Evolutionary conservation across 768 basidiomycete species (phyloP).

Genomic region (Lyophyllum atratum): DNA sequence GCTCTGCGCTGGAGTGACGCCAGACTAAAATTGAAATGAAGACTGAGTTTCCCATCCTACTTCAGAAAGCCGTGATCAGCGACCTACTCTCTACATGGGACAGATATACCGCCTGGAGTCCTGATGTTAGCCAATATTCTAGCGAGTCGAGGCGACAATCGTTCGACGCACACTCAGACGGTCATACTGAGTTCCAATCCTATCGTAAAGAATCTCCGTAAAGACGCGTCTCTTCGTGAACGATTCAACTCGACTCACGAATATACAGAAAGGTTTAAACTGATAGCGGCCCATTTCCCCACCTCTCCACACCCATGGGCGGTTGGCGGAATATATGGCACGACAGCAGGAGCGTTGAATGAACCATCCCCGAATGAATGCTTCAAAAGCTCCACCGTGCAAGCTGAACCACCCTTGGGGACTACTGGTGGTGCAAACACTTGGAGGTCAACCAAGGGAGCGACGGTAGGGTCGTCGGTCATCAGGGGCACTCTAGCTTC

Average conservation of each 20-base stretch:
- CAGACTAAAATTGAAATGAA: slow-evolving; percentile 43
- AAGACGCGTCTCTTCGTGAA: background rate
- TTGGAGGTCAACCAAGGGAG: slow-evolving; percentile 30
- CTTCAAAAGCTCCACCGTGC: slow-evolving; percentile 24
- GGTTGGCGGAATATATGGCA: slow-evolving; percentile 47
- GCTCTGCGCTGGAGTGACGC: slow-evolving; percentile 69
- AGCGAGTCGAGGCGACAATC: background rate
- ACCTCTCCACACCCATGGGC: slow-evolving; percentile 47
- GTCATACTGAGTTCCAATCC: slow-evolving; percentile 59
- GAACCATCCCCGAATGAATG: slow-evolving; percentile 34
- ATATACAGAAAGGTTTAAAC: slow-evolving; percentile 58
- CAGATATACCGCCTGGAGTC: slow-evolving; percentile 44
- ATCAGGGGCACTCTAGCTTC: slow-evolving; percentile 28
- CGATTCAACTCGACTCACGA: slow-evolving; percentile 28
- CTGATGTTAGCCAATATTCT: background rate
- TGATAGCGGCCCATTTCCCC: slow-evolving; percentile 61
- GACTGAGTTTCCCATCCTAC: background rate
- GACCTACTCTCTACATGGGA: slow-evolving; percentile 57
- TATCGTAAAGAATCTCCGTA: background rate
- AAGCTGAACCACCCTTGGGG: slow-evolving; percentile 24
- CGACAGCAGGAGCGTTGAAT: slow-evolving; percentile 27
- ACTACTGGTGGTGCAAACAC: slow-evolving; percentile 31
- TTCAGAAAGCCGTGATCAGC: background rate
- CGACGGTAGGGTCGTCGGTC: slow-evolving; percentile 27
- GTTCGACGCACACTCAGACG: slow-evolving; percentile 42